Evolutionary conservation across 139 green algal species (phyloP).

Genomic region (Auxenochlorella protothecoides): DNA sequence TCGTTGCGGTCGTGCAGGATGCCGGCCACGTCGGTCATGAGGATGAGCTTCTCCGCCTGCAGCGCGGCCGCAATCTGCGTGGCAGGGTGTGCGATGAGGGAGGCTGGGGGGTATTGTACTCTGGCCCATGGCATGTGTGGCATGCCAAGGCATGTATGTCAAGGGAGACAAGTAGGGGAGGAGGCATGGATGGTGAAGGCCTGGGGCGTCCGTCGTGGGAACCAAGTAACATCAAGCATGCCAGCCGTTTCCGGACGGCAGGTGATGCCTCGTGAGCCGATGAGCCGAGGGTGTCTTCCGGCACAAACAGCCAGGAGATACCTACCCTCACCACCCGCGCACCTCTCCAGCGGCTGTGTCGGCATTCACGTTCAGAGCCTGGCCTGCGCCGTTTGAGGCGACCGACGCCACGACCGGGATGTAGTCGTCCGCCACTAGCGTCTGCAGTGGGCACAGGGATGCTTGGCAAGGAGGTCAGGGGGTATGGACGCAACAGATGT

Average conservation of each 20-base stretch:
- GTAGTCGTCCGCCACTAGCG: slow-evolving; percentile 60
- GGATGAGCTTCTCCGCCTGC: slow-evolving; percentile 95
- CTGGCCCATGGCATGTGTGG: too few species aligned
- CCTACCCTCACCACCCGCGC: slow-evolving; percentile 12
- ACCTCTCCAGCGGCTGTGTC: slow-evolving; percentile 96
- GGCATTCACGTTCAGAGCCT: slow-evolving; percentile 98
- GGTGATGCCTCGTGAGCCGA: too few species aligned
- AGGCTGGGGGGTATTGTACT: not conserved
- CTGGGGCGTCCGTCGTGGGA: too few species aligned
- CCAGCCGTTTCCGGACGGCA: too few species aligned
- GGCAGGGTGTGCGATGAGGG: not conserved
- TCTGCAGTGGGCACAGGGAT: slow-evolving; percentile 41
- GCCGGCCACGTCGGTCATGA: slow-evolving; percentile 96
- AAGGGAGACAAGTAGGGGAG: too few species aligned
- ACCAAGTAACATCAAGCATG: too few species aligned
- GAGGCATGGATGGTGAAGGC: too few species aligned
- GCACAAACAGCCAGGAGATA: too few species aligned
- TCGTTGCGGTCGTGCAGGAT: slow-evolving; percentile 88
- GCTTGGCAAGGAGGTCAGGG: too few species aligned
- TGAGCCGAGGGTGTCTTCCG: too few species aligned
- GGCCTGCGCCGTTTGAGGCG: slow-evolving; percentile 62
- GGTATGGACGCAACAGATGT: too few species aligned
- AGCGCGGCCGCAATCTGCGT: slow-evolving; percentile 78
- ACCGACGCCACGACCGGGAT: slow-evolving; percentile 96
- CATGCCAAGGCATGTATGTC: too few species aligned